A percentile compares a stretch with the other conserved stretches of the same genome.
These are phyloP conservation scores for Heteromeles arbutifolia DNA, from an alignment of 306 rosid species.

Conservation along the genomic window DNA sequence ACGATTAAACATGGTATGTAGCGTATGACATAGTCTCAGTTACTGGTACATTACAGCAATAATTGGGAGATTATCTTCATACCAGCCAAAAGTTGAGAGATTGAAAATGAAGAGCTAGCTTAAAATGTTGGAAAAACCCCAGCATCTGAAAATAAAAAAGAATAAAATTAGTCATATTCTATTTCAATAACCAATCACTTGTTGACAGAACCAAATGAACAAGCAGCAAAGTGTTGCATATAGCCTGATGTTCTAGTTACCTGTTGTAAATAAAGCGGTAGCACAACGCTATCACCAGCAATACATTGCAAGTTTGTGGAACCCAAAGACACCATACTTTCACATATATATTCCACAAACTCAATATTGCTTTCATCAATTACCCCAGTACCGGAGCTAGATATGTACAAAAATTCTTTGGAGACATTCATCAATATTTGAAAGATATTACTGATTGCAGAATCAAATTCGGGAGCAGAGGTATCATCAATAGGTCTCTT, in stretches of 20 bases:
- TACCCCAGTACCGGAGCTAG: conserved; percentile 40
- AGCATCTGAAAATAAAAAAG: conserved; percentile 57
- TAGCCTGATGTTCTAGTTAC: conserved; percentile 26
- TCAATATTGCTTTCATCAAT: conserved; percentile 73
- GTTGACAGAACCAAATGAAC: background rate
- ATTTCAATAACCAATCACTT: background rate
- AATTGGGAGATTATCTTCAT: conserved; percentile 20
- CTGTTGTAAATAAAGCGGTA: conserved; percentile 70
- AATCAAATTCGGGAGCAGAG: conserved; percentile 64
- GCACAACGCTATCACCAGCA: conserved; percentile 49
- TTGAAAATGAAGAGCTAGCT: conserved; percentile 80
- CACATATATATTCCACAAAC: conserved; percentile 76
- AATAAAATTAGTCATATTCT: conserved; percentile 1
- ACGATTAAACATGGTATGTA: conserved; percentile 7
- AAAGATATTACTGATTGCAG: conserved; percentile 64
- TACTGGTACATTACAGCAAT: background rate
- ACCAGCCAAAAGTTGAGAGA: conserved; percentile 94
- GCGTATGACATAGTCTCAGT: conserved; percentile 12
- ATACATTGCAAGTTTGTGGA: conserved; percentile 75
- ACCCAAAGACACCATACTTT: conserved; percentile 85
- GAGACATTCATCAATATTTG: conserved; percentile 71
- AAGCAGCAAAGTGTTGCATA: background rate
- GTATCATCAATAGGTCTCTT: conserved; percentile 73
- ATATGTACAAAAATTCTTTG: conserved; percentile 58
- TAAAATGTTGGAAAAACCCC: conserved; percentile 74